Conservation (phyloP, 257 asterid species). For the Buddleja alternifolia region DNA sequence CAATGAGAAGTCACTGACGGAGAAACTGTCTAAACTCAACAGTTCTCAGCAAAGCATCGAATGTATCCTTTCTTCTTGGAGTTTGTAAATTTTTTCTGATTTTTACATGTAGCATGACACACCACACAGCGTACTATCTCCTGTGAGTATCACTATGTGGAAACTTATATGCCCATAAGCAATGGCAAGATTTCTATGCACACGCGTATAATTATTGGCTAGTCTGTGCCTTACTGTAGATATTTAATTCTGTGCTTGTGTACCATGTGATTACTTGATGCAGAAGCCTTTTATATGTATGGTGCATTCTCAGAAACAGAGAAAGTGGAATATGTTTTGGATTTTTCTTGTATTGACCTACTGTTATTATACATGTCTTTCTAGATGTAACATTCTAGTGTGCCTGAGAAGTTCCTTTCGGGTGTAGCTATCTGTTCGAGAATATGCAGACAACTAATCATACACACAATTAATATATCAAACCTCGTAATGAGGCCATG, state of each 20-base stretch:
- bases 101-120: conserved; percentile 17
- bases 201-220: not conserved
- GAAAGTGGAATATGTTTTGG: not conserved
- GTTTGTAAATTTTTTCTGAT: conserved; percentile 6
- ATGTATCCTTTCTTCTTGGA: conserved; percentile 74
- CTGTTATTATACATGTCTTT: conserved; percentile 10
- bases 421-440: not conserved
- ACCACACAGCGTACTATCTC: conserved; percentile 3
- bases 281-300: not conserved
- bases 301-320: not conserved
- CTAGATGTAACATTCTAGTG: not conserved
- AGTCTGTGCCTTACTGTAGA: not conserved
- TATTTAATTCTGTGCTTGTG: not conserved
- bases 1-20: conserved; percentile 62
- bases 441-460: not conserved
- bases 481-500: conserved; percentile 5
- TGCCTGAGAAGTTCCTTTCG: not conserved
- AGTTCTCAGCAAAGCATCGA: conserved; percentile 92
- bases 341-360: not conserved
- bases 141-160: conserved; percentile 2
- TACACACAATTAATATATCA: not conserved
- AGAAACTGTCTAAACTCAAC: conserved; percentile 88
- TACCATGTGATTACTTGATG: not conserved
- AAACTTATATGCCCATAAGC: not conserved
- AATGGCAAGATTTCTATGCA: not conserved